Base-by-base conservation (phyloP, 2,329 filamentous ascomycete species). In the Davidsoniella australis region DNA sequence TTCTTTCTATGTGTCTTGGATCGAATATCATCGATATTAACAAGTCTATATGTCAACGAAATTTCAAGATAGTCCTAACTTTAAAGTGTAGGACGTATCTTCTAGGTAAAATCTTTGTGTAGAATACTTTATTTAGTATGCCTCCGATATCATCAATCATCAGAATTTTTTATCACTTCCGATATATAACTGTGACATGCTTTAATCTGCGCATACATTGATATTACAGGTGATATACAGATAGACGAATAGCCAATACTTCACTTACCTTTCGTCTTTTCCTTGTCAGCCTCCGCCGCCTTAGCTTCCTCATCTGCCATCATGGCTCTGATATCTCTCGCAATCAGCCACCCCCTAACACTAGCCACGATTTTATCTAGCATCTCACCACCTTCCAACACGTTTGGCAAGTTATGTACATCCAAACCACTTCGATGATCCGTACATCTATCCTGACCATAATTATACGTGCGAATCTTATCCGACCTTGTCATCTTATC, bases 401-500 rank as follows among this genome's bases (percentile, higher is more conserved):
- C 81, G 58, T 82, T 76, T 46, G 85, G 79, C 54, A 95, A 66
- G 60, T 88, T 85, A 60, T 89, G 79, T 12, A 87, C 72, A 50
- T 88, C 88, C 38, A 83, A 62, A 0, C 83, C 85, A 57, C 82
- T 85, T 39, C 88, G 72, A 64, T 95, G 88, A 59, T 95, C 88
- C 1, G 88, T 94, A 56, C 91, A 88, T 41, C 88, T 72, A 63
- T 87, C 73, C 60, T 78, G 75, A 54, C 67, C 69, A 63, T 76
- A 78, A 62, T 95, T 94, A 64, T 95, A 95, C 0, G 88, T 95
- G 53, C 88, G 72, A 52, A 98, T 82, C 68, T 98, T 98, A 67
- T 96, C 87, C 43, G 85, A 85, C 40, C 91, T 75, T 5, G 88
- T 91, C 67, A 91, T 88, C 58, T 82, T 82, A 50, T 87, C 79